Evolutionary conservation across 2,329 filamentous ascomycete species (phyloP), one percentile per base, ranked within the genome.

Genomic region (Ilyonectria mors-panacis): DNA sequence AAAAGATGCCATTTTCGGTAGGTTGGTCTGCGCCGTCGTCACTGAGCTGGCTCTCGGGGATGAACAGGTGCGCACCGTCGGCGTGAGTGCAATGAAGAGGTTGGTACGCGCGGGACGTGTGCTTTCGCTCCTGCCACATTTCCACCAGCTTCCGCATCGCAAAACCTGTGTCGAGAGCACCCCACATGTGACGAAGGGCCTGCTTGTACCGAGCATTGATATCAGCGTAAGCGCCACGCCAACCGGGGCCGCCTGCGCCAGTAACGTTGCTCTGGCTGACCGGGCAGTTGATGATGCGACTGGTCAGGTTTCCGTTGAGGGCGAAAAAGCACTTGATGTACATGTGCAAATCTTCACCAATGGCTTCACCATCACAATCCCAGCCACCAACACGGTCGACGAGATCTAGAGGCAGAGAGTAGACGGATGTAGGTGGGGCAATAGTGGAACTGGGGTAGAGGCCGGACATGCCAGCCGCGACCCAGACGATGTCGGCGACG

Each of bases 241-340:
- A 64, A 17, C 89, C 88, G 33, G 86, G 85, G 45, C 79, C 82
- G 10, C 86, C 85, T 39, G 88, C 87, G 48, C 88, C 90, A 55
- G 88, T 89, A 57, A 93, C 89, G 73, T 93, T 93, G 80, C 87
- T 92, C 77, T 93, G 91, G 80, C 91, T 93, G 65, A 92, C 90
- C 2, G 92, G 91, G 67, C 89, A 91, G 72, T 91, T 82, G 33
- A 94, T 85, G 4, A 91, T 88, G 55, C 87, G 85, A 53, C 87
- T 87, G 13, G 89, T 89, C 60, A 93, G 77, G 76, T 93, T 89
- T 3, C 92, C 92, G 68, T 91, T 92, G 19, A 93, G 85, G 1
- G 91, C 89, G 70, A 93, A 93, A 82, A 93, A 93, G 78, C 91
- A 93, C 83, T 93, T 93, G 69, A 93, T 85, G 76, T 92, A 92